phyloP scores from a whole-genome alignment of 2,329 filamentous ascomycete species.

The Colletotrichum navitas region DNA sequence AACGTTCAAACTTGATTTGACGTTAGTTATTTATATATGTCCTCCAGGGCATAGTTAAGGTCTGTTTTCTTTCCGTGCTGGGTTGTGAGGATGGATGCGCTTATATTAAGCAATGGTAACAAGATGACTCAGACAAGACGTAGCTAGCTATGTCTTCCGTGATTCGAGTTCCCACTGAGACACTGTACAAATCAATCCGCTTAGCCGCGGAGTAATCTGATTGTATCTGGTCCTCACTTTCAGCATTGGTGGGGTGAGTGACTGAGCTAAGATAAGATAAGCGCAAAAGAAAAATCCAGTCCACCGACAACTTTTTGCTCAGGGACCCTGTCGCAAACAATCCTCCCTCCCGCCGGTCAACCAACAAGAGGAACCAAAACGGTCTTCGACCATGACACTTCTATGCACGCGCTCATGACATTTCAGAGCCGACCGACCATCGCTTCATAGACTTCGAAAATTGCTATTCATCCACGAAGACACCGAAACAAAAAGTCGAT shows the following conservation, averaged over 20 bases:
- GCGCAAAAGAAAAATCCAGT: constrained; percentile 29
- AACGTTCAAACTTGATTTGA: constrained; percentile 31
- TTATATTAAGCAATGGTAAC: background rate
- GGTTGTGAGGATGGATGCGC: background rate
- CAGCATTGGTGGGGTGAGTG: constrained; percentile 3
- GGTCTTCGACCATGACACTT: constrained; percentile 7
- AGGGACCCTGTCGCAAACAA: constrained; percentile 1
- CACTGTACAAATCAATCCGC: no score
- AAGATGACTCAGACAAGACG: background rate
- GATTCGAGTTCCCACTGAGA: background rate
- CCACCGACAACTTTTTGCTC: constrained; percentile 14
- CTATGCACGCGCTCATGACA: constrained; percentile 8
- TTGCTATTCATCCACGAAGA: background rate
- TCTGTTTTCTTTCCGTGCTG: background rate
- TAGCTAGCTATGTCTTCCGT: background rate
- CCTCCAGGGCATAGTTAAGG: background rate
- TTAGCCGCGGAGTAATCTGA: background rate
- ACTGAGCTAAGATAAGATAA: constrained; percentile 42
- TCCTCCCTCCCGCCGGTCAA: background rate
- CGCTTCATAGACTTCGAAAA: background rate
- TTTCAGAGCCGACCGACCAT: background rate
- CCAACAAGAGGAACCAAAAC: background rate
- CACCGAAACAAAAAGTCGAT: background rate
- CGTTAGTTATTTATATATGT: background rate
- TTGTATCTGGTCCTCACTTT: no score